Evolutionary conservation across 2,329 filamentous ascomycete genomes (phyloP), one percentile per base, ranked within the genome.

Genomic region (Apiospora arundinis): DNA sequence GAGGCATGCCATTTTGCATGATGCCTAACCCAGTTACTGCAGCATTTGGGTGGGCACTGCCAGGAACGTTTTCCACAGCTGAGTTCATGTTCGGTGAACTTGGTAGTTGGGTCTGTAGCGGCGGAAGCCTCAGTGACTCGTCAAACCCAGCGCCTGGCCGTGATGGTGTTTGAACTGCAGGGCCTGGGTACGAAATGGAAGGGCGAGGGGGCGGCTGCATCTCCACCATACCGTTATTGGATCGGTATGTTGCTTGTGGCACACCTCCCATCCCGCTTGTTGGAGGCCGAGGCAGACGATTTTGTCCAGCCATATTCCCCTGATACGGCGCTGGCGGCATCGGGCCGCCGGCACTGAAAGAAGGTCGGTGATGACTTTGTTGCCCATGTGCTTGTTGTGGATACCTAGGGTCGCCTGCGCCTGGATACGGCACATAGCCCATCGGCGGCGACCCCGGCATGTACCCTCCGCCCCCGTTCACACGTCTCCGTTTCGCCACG

Each of bases 181-280:
- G 18, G 78, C 77, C 11, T 80, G 79, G 21, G 2, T 81, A 81
- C 73, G 77, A 70, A 80, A 80, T 49, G 67, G 79, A 56, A 72
- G 86, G 85, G 42, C 87, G 71, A 40, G 89, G 87, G 40, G 88
- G 88, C 28, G 90, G 88, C 16, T 86, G 83, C 85, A 91, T 88
- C 7, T 40, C 67, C 32, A 46, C 42, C 65, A 67, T 67, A 25
- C 40, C 65, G 44, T 37, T 67, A n/a, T 18, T 67, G 18, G 65
- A 67, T 45, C 40, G 56, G 21, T 63, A 63, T 63, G 56, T 28
- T 9, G 32, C 28, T 21, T 63, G 56, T n/a, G 56, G 32, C 56
- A 40, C 56, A 32, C 56, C 56, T n/a, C 56, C 56, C 56, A 63
- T 9, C 8, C 56, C 56, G 23, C 56, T 63, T 6, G 32, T 23